These are phyloP conservation scores for Ophiocordyceps camponoti-rufipedis DNA, from an alignment of 2,329 filamentous ascomycete species.

Conservation along the genomic window DNA sequence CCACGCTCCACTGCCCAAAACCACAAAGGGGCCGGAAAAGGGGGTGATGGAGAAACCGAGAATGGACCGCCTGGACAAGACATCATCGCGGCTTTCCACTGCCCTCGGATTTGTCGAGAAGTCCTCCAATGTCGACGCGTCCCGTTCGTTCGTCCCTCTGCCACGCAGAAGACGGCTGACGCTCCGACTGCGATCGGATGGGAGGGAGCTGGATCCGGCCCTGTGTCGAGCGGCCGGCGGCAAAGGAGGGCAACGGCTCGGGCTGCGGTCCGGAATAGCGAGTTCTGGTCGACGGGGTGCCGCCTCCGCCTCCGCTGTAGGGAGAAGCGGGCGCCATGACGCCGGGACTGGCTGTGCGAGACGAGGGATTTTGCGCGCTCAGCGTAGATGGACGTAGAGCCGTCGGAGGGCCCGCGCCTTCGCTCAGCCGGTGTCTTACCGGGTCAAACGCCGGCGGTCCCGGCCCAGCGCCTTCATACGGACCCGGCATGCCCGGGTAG, in stretches of 20 bases:
- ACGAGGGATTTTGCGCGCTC: too few relatives aligned
- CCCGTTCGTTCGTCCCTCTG: slow-evolving; percentile 29
- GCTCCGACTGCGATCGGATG: slow-evolving; percentile 22
- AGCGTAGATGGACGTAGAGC: too few relatives aligned
- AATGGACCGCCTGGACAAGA: not conserved
- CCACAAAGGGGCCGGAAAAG: not conserved
- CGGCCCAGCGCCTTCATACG: slow-evolving; percentile 7
- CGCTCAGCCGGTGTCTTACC: slow-evolving; percentile 20
- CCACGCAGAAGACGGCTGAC: slow-evolving; percentile 10
- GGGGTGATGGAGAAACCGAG: not conserved
- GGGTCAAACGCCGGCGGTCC: slow-evolving; percentile 20
- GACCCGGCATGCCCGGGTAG: slow-evolving; percentile 14
- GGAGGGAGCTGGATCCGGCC: slow-evolving; percentile 28
- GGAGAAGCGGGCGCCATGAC: slow-evolving; percentile 1
- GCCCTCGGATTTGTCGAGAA: slow-evolving; percentile 38
- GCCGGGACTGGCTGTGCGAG: slow-evolving; percentile 10
- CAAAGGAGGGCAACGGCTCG: slow-evolving; percentile 22
- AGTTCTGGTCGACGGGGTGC: not conserved
- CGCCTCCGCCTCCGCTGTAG: not conserved
- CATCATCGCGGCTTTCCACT: slow-evolving; percentile 10
- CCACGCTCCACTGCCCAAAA: not conserved
- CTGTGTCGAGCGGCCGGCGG: slow-evolving; percentile 11
- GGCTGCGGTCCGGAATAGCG: slow-evolving; percentile 13
- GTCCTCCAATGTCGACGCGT: slow-evolving; percentile 37
- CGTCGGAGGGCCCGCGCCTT: not conserved